Conservation (phyloP, 768 basidiomycete species). For the Auricularia auricula-judae region DNA sequence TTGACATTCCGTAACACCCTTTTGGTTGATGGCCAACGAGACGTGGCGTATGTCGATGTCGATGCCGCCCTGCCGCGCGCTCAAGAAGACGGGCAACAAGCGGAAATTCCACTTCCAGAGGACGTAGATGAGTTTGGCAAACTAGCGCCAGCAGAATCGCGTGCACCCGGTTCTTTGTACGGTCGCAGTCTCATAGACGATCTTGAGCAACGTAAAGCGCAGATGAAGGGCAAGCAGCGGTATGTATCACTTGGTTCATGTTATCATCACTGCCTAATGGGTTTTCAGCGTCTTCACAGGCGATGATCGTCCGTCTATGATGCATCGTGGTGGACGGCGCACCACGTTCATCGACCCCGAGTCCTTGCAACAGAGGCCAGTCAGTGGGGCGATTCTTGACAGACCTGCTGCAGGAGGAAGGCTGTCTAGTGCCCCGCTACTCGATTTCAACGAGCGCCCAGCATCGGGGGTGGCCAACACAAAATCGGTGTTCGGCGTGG, state of each 20-base stretch:
- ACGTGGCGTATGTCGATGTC: conserved; percentile 50
- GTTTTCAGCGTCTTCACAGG: conserved; percentile 67
- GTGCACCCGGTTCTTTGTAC: conserved; percentile 74
- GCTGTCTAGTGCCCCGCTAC: conserved; percentile 49
- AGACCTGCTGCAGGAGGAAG: conserved; percentile 30
- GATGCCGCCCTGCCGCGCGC: conserved; percentile 58
- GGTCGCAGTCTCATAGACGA: conserved; percentile 88
- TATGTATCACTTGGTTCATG: conserved; percentile 22
- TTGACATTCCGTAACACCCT: conserved; percentile 79
- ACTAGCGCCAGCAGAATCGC: conserved; percentile 16
- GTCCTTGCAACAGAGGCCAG: conserved; percentile 40
- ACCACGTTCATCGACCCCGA: conserved; percentile 69
- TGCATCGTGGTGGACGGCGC: conserved; percentile 56
- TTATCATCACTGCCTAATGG: background rate
- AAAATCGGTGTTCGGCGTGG: conserved; percentile 86
- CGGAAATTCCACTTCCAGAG: conserved; percentile 23
- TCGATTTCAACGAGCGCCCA: conserved; percentile 43
- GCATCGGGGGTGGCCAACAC: conserved; percentile 25
- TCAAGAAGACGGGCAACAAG: conserved; percentile 67
- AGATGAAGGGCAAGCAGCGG: conserved; percentile 78
- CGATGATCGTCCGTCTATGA: conserved; percentile 87
- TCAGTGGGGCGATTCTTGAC: conserved; percentile 27
- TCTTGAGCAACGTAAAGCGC: conserved; percentile 70
- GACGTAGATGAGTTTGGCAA: conserved; percentile 21
- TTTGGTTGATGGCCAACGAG: conserved; percentile 53